These are phyloP conservation scores for Dillenia suffruticosa DNA, from an alignment of 164 flowering plant genomes.

Conservation along the genomic window DNA sequence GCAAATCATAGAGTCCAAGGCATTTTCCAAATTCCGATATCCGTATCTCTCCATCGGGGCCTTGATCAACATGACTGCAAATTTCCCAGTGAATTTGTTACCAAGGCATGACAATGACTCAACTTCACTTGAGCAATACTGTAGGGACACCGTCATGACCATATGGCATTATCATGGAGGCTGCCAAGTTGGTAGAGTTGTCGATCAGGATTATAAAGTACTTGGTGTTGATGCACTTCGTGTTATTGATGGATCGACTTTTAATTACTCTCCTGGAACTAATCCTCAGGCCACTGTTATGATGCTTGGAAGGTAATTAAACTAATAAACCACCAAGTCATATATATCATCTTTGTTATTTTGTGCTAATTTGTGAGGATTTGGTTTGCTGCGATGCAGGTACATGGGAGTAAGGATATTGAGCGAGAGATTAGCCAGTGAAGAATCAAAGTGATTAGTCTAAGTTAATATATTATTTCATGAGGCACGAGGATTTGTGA, in stretches of 20 bases:
- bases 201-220: slow-evolving; percentile 39
- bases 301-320: slow-evolving; percentile 30
- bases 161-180: slow-evolving; percentile 80
- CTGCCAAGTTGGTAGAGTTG: slow-evolving; percentile 43
- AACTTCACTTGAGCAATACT: slow-evolving; percentile 35
- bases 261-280: slow-evolving; percentile 51
- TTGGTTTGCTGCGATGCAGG: slow-evolving; percentile 19
- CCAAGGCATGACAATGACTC: slow-evolving; percentile 34
- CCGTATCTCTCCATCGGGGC: slow-evolving; percentile 12
- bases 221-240: slow-evolving; percentile 39
- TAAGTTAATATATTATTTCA: too few species aligned
- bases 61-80: slow-evolving; percentile 37
- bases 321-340: neutral
- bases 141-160: slow-evolving; percentile 55
- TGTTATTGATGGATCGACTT: slow-evolving; percentile 57
- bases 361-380: neutral
- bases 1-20: slow-evolving; percentile 35
- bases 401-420: slow-evolving; percentile 41
- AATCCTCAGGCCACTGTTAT: slow-evolving; percentile 68
- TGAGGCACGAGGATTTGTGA: neutral
- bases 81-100: slow-evolving; percentile 30
- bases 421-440: slow-evolving; percentile 24
- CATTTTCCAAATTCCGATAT: slow-evolving; percentile 32
- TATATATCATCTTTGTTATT: neutral
- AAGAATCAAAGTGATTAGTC: neutral